Base-by-base conservation (phyloP, 768 basidiomycete genomes). In the Panus rudis region DNA sequence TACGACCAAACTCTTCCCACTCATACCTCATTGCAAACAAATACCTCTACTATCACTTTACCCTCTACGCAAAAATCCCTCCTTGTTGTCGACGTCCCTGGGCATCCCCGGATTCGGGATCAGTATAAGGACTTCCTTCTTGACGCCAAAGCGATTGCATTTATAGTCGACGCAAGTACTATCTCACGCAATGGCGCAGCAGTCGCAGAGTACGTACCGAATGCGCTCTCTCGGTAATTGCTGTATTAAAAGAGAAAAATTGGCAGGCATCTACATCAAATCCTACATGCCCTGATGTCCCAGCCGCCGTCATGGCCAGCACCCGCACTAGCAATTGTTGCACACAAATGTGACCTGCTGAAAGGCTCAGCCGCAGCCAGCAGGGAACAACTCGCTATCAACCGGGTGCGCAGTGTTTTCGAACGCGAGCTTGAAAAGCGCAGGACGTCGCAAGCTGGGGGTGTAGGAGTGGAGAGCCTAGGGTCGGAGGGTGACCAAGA, bases 401-500 rank as follows among this genome's bases (percentile, higher is more conserved):
- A 70, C 37, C 78, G 89, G 21, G 84, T 89, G 12, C 79, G 78
- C 40, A 77, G 77, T 5, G 75, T 92, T 46, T 76, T 92, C 34
- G 89, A 91, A 54, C 79, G 89, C 35, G 89, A 92, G 56, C 72
- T 92, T 4, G 85, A 89, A 57, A 90, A 86, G 59, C 75, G 89
- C 30, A 69, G 81, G 39, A 64, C 59, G 2, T 75, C 81, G 3
- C 80, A 84, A 50, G 70, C 68, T 6, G 77, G 73, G 10, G 81
- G 80, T 10, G 72, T 91, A 11, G 77, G 75, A 3, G 67, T 91
- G 6, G 89, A 89, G 57, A 77, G 79, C 27, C 62, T 91, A 3
- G 88, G 86, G 2, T 81, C 68, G 8, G 84, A 87, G 43, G 83
- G 76, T 6, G 60, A 64, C 17, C 61, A 61, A 17, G 47, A 38